Evolutionary conservation across 1,284 basidiomycete species (phyloP).

Genomic region (Trichosporon coremiiforme): DNA sequence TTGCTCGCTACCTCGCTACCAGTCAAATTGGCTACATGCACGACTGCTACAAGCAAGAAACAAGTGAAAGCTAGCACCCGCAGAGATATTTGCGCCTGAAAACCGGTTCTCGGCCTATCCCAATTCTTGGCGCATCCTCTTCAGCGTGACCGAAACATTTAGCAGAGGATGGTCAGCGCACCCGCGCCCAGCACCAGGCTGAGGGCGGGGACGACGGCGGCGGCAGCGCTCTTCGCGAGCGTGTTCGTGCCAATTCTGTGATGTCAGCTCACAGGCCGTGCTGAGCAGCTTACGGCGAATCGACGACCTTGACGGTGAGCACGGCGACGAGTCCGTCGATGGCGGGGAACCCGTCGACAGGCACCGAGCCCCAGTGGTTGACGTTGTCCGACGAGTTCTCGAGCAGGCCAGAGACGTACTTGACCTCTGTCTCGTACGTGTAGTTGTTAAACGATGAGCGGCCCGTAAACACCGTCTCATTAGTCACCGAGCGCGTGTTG

Average conservation of each 20-base stretch:
- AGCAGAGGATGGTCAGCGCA: not conserved
- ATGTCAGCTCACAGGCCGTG: not conserved
- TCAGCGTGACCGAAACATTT: too few species aligned
- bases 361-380: slow-evolving; percentile 73
- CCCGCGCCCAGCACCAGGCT: not conserved
- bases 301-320: slow-evolving; percentile 68
- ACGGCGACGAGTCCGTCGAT: slow-evolving; percentile 85
- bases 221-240: slow-evolving; percentile 4
- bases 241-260: not conserved
- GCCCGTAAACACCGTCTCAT: slow-evolving; percentile 57
- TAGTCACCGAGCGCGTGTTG: slow-evolving; percentile 63
- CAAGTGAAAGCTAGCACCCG: not conserved
- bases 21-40: too few species aligned
- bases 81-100: not conserved
- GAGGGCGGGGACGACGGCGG: not conserved
- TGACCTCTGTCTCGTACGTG: slow-evolving; percentile 69
- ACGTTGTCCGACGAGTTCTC: slow-evolving; percentile 70
- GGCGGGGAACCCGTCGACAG: slow-evolving; percentile 64
- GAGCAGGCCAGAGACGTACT: slow-evolving; percentile 70
- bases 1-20: too few species aligned
- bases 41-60: not conserved
- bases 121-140: not conserved
- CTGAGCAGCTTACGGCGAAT: slow-evolving; percentile 16
- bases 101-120: not conserved
- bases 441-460: slow-evolving; percentile 56